These are phyloP conservation scores for Penicillium soppii DNA, from an alignment of 495 filamentous ascomycete genomes.

Conservation along the genomic window DNA sequence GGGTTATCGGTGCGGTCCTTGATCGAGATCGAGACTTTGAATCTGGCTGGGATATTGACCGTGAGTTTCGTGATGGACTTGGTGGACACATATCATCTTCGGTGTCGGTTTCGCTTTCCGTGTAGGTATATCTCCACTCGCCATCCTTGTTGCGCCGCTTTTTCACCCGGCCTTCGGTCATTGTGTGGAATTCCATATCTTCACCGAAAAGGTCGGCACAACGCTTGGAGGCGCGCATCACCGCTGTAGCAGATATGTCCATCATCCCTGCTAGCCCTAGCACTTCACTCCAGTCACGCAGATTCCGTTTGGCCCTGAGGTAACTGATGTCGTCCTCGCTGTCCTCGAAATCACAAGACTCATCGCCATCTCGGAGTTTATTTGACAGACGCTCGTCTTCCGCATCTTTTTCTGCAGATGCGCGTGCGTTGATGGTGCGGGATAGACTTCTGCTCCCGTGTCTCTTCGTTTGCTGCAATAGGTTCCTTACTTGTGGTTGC, in stretches of 20 bases:
- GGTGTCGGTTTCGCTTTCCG: constrained; percentile 33
- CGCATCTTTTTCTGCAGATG: neutral
- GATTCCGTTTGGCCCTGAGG: constrained; percentile 28
- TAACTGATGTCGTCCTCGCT: neutral
- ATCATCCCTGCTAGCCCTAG: constrained; percentile 70
- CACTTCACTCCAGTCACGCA: constrained; percentile 80
- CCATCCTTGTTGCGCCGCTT: constrained; percentile 13
- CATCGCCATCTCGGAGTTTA: constrained; percentile 16
- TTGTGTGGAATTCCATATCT: constrained; percentile 57
- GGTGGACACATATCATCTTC: constrained; percentile 7
- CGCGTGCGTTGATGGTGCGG: constrained; percentile 6
- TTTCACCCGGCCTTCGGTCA: constrained; percentile 42
- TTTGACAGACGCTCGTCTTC: constrained; percentile 10
- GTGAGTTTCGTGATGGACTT: neutral
- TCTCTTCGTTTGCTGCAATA: neutral
- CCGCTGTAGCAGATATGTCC: constrained; percentile 59
- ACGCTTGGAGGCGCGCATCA: constrained; percentile 64
- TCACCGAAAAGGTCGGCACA: constrained; percentile 71
- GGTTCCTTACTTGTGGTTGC: neutral
- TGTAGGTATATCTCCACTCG: constrained; percentile 26
- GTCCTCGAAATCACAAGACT: constrained; percentile 8
- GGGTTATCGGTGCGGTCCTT: neutral
- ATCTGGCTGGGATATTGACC: neutral
- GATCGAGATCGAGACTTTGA: neutral
- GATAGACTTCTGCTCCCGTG: too few relatives aligned